phyloP scores from a whole-genome alignment of 2,329 filamentous ascomycete species.

The Cordyceps javanica region DNA sequence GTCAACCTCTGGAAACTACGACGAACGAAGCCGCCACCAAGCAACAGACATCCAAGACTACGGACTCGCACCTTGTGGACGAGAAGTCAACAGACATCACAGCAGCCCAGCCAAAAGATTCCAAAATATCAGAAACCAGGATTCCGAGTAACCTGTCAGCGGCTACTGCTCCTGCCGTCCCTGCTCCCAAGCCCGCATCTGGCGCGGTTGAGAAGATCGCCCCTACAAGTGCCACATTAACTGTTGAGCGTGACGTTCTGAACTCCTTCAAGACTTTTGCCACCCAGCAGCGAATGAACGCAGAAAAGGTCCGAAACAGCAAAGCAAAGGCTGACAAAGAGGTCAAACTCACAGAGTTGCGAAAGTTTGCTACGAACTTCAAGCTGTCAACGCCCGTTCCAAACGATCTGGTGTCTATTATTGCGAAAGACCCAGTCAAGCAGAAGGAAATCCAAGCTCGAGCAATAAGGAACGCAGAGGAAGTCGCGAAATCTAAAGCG shows the following conservation, averaged over 20 bases:
- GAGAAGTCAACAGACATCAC: constrained; percentile 21
- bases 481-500: constrained; percentile 50
- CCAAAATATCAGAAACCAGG: constrained; percentile 24
- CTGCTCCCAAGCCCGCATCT: constrained; percentile 18
- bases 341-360: constrained; percentile 86
- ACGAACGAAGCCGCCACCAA: constrained; percentile 27
- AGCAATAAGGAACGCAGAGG: constrained; percentile 69
- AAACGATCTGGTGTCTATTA: constrained; percentile 83
- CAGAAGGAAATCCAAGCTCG: constrained; percentile 90
- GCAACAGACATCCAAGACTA: constrained; percentile 21
- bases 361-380: constrained; percentile 91
- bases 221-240: constrained; percentile 50
- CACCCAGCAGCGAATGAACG: constrained; percentile 46
- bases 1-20: constrained; percentile 19
- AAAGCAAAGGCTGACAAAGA: constrained; percentile 74
- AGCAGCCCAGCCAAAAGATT: constrained; percentile 5
- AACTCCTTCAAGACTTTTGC: constrained; percentile 61
- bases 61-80: constrained; percentile 19
- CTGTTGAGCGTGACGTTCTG: constrained; percentile 56
- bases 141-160: constrained; percentile 28
- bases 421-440: constrained; percentile 93
- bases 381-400: constrained; percentile 92
- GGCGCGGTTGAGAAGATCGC: constrained; percentile 32
- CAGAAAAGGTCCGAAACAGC: constrained; percentile 49
- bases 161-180: constrained; percentile 20